phyloP scores from a whole-genome alignment of 306 rosid species.

The Citrullus amarus region DNA sequence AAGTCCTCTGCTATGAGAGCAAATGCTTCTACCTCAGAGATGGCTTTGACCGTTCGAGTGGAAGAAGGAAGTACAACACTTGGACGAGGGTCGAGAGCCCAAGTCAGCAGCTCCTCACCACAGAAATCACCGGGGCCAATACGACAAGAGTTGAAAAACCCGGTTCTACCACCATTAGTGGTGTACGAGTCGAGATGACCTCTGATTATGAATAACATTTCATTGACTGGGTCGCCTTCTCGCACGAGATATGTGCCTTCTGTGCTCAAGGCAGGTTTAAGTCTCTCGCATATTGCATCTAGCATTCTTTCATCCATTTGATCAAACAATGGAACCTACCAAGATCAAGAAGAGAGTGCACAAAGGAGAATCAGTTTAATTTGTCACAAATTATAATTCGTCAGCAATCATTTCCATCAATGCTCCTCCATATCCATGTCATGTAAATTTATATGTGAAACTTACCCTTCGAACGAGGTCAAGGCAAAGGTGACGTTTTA shows the following conservation, averaged over 20 bases:
- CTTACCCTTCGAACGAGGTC: constrained; percentile 84
- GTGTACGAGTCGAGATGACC: constrained; percentile 93
- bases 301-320: constrained; percentile 96
- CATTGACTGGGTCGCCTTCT: constrained; percentile 88
- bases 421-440: neutral
- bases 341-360: neutral
- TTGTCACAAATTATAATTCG: neutral
- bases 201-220: constrained; percentile 79
- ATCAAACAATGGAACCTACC: constrained; percentile 75
- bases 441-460: neutral
- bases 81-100: constrained; percentile 90
- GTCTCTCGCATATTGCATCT: constrained; percentile 89
- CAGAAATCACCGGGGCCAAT: constrained; percentile 87
- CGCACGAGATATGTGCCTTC: constrained; percentile 67
- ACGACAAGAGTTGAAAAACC: constrained; percentile 79
- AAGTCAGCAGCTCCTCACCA: constrained; percentile 82
- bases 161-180: constrained; percentile 82
- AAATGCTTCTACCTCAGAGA: constrained; percentile 87
- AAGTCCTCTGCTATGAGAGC: constrained; percentile 85
- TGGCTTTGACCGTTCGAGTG: constrained; percentile 69
- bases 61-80: constrained; percentile 65
- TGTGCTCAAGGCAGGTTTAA: constrained; percentile 73
- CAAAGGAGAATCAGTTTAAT: neutral
- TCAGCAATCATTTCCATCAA: neutral
- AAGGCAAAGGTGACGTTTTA: constrained; percentile 94